Evolutionary conservation across 164 flowering plant species (phyloP).

Genomic region (Akebia trifoliata): DNA sequence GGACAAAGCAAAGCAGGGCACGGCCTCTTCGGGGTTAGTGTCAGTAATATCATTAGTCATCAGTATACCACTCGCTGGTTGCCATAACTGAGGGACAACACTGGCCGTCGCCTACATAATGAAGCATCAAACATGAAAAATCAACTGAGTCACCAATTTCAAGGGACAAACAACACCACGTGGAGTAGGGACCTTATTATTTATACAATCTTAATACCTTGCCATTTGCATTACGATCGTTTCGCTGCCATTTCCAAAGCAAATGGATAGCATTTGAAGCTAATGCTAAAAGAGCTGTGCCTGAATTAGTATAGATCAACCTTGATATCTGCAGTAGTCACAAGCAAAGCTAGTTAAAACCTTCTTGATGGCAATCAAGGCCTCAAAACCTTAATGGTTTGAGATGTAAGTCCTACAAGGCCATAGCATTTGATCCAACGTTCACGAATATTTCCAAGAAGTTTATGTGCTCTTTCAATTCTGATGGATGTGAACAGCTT

Average conservation of each 20-base stretch:
- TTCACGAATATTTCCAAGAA: too few species aligned
- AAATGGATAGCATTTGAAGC: slow-evolving; percentile 84
- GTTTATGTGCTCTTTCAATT: too few species aligned
- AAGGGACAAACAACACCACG: too few species aligned
- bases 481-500: too few species aligned
- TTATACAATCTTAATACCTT: slow-evolving; percentile 38
- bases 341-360: slow-evolving; percentile 11
- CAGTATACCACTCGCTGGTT: slow-evolving; percentile 77
- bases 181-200: neutral
- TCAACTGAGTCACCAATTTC: neutral
- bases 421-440: too few species aligned
- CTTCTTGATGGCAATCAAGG: neutral
- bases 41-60: slow-evolving; percentile 86
- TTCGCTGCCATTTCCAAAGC: slow-evolving; percentile 94
- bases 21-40: slow-evolving; percentile 71
- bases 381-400: neutral
- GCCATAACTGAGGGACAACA: slow-evolving; percentile 76
- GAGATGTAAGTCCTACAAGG: too few species aligned
- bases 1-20: slow-evolving; percentile 89
- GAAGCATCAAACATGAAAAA: slow-evolving; percentile 9
- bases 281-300: slow-evolving; percentile 73
- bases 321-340: slow-evolving; percentile 61
- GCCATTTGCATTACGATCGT: slow-evolving; percentile 64
- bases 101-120: slow-evolving; percentile 68
- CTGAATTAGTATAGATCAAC: slow-evolving; percentile 82